These are phyloP conservation scores for Xylaria digitata DNA, from an alignment of 2,329 filamentous ascomycete species.

Conservation along the genomic window DNA sequence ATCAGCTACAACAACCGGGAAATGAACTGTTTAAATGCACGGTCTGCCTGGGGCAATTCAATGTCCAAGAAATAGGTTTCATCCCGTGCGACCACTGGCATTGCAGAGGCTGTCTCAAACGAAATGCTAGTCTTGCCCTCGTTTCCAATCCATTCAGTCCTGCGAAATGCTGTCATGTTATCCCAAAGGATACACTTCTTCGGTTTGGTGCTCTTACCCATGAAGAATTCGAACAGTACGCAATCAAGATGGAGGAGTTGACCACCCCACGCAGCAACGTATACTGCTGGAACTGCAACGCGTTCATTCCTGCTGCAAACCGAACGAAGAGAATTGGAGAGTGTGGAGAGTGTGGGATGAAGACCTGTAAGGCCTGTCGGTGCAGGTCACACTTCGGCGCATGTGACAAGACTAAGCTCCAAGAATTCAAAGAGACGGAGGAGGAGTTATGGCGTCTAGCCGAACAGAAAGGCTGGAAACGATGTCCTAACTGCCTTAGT, in stretches of 20 bases:
- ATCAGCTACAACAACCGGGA: no score
- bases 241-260: slow-evolving; percentile 34
- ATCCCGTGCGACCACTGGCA: slow-evolving; percentile 28
- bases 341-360: slow-evolving; percentile 32
- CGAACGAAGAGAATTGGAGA: slow-evolving; percentile 28
- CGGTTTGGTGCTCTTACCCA: background rate
- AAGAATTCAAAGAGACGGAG: slow-evolving; percentile 6
- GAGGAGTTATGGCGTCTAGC: slow-evolving; percentile 26
- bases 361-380: slow-evolving; percentile 37
- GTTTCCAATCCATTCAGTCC: slow-evolving; percentile 35
- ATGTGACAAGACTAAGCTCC: slow-evolving; percentile 33
- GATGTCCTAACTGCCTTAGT: slow-evolving; percentile 39
- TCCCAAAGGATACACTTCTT: slow-evolving; percentile 20
- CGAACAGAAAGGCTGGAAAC: slow-evolving; percentile 39
- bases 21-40: background rate
- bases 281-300: slow-evolving; percentile 40
- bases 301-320: slow-evolving; percentile 30
- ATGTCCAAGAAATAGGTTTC: background rate
- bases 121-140: slow-evolving; percentile 19
- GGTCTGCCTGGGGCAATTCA: slow-evolving; percentile 22
- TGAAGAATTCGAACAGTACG: slow-evolving; percentile 31
- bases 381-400: slow-evolving; percentile 41
- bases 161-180: slow-evolving; percentile 37
- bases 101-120: slow-evolving; percentile 28
- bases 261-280: slow-evolving; percentile 25